A percentile compares a stretch with the other conserved stretches of the same genome.
phyloP scores from a whole-genome alignment of 352 stramenopile genomes.

The Phytophthora ramorum region DNA sequence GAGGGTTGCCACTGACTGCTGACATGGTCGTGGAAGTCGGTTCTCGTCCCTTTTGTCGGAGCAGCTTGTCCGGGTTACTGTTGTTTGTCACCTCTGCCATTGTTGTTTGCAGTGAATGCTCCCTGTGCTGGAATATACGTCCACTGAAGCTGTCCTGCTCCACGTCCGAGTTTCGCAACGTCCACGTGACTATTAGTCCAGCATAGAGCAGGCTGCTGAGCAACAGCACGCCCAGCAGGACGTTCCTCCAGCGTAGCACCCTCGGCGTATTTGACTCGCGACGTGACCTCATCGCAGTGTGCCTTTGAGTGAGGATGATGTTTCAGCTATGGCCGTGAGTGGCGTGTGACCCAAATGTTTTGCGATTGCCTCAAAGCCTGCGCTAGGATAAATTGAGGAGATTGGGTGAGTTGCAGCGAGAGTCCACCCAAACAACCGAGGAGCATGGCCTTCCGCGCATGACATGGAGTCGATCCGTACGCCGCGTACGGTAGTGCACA shows the following conservation, averaged over 20 bases:
- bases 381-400: slow-evolving; percentile 9
- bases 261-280: slow-evolving; percentile 2
- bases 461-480: no score
- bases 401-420: slow-evolving; percentile 3
- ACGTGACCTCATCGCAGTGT: slow-evolving; percentile 4
- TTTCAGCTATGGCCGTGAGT: slow-evolving; percentile 1
- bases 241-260: slow-evolving; percentile 3
- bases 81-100: background rate
- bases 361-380: background rate
- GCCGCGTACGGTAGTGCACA: no score
- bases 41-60: slow-evolving; percentile 1
- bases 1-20: background rate
- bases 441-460: no score
- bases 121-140: background rate
- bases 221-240: slow-evolving; percentile 8
- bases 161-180: background rate
- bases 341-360: background rate
- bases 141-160: background rate
- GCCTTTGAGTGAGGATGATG: no score
- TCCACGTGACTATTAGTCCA: slow-evolving; percentile 10
- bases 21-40: background rate
- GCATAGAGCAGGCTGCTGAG: slow-evolving; percentile 19
- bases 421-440: background rate
- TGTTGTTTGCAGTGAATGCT: background rate
- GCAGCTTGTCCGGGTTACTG: background rate